Percentiles rank a stretch among this genome's conserved stretches.
phyloP scores from a whole-genome alignment of 2,329 filamentous ascomycete species.

The Saccharata proteae region DNA sequence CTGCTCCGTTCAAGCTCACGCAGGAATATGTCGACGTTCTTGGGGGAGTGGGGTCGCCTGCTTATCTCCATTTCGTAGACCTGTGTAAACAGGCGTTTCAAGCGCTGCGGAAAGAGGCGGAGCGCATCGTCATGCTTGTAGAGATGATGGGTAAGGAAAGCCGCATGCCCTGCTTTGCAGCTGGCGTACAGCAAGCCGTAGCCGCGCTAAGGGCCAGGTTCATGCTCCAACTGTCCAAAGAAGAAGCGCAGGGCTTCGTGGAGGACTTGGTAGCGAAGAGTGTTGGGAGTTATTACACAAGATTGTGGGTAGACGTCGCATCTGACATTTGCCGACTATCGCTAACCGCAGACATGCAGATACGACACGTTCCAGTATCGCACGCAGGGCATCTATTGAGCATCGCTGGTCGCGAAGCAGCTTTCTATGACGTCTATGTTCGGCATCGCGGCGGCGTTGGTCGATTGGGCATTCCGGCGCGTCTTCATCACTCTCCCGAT shows the following conservation, averaged over 20 bases:
- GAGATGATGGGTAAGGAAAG: conserved; percentile 75
- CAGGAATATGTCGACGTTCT: conserved; percentile 78
- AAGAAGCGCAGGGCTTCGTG: conserved; percentile 71
- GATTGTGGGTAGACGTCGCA: conserved; percentile 47
- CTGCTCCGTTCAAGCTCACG: conserved; percentile 75
- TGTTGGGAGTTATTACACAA: conserved; percentile 75
- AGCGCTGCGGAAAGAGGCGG: conserved; percentile 64
- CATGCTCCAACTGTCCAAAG: conserved; percentile 69
- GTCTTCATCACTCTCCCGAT: too few relatives aligned
- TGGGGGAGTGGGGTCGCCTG: conserved; percentile 56
- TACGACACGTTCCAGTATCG: conserved; percentile 82
- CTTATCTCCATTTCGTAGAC: conserved; percentile 64
- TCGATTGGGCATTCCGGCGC: too few relatives aligned
- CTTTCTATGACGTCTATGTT: too few relatives aligned
- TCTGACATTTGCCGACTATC: background rate
- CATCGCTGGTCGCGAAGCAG: too few relatives aligned
- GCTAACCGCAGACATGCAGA: conserved; percentile 30
- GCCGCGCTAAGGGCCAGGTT: conserved; percentile 60
- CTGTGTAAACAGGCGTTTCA: conserved; percentile 78
- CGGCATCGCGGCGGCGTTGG: conserved; percentile 8
- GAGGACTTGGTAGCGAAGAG: conserved; percentile 74
- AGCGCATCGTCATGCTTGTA: conserved; percentile 70
- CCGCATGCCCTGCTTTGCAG: conserved; percentile 74
- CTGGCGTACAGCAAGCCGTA: conserved; percentile 60
- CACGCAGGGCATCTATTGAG: conserved; percentile 74